A percentile compares a stretch with the other conserved stretches of the same genome.
Conservation (phyloP, 768 basidiomycete species). For the Terana coerulea region DNA sequence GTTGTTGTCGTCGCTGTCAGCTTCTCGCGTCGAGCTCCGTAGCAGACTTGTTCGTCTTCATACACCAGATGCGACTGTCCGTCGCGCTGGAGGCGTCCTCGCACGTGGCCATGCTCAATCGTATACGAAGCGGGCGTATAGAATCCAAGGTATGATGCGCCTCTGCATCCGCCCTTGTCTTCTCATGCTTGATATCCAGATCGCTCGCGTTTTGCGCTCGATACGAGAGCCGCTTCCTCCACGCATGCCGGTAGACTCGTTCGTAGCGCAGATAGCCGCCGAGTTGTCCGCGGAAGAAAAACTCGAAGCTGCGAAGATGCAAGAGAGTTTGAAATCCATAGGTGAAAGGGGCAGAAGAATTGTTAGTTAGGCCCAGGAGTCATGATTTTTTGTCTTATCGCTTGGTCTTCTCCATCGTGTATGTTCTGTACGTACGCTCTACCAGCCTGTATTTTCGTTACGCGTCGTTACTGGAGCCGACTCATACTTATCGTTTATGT, state of each 20-base stretch:
- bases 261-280: constrained; percentile 56
- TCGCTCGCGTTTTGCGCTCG: constrained; percentile 48
- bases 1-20: neutral
- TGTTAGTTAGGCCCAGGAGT: no score
- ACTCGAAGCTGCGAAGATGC: constrained; percentile 39
- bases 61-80: constrained; percentile 51
- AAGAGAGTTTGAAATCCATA: constrained; percentile 15
- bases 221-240: constrained; percentile 50
- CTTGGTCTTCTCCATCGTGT: no score
- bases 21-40: constrained; percentile 45
- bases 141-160: constrained; percentile 49
- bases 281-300: constrained; percentile 71
- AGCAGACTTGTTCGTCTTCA: constrained; percentile 61
- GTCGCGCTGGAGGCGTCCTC: constrained; percentile 51
- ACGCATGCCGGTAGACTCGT: constrained; percentile 39
- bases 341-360: constrained; percentile 18
- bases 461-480: no score
- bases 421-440: no score
- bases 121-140: constrained; percentile 41
- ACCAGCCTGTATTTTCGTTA: no score
- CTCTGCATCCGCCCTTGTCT: neutral
- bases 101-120: constrained; percentile 47
- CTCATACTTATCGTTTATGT: no score
- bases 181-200: constrained; percentile 31
- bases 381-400: no score